Evolutionary conservation across 2,329 filamentous ascomycete species (phyloP), one percentile per base, ranked within the genome.

Genomic region (Chrysosporium keratinophilum): DNA sequence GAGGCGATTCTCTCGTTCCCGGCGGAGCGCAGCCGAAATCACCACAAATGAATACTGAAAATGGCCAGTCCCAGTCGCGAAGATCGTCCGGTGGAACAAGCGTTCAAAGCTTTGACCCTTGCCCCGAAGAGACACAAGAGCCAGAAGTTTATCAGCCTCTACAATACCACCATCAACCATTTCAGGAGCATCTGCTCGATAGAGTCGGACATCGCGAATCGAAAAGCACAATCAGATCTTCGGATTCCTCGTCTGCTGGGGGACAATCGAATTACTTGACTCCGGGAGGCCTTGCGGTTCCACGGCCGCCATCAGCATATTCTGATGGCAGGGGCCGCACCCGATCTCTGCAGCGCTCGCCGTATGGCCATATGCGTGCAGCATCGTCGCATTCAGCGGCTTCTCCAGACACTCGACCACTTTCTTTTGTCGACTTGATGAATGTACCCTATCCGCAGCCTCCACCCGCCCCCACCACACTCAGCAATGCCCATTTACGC

Each of bases 401-500:
- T 34, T 83, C 81, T 14, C 80, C 80, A 2, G 78, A 81, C 57
- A 74, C 68, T 50, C 71, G 81, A 47, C 79, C 81, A 0, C 65
- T 76, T 6, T 83, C 81, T 5, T 82, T 82, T 60, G 70, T 84
- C 31, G 80, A 84, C 62, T 69, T 83, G 39, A 72, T 84, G 31
- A 83, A 79, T 58, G 72, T 81, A 2, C 87, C 87, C 0, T 95
- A 94, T 66, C 87, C 87, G 20, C 89, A 94, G 68, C 87, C 87
- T 54, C 81, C 71, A 68, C 88, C 71, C 63, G 87, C 73, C 65
- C 73, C 74, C 5, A 71, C 75, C 6, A 74, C 80, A 28, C 77
- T 95, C 56, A 87, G 94, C 69, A 96, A 97, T 65, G 82, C 85
- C 10, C 79, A 85, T 58, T 74, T 98, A 47, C 84, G n/a, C n/a